These are phyloP conservation scores for Cutaneotrichosporon sp. DNA, from an alignment of 1,284 basidiomycete species.

Conservation along the genomic window DNA sequence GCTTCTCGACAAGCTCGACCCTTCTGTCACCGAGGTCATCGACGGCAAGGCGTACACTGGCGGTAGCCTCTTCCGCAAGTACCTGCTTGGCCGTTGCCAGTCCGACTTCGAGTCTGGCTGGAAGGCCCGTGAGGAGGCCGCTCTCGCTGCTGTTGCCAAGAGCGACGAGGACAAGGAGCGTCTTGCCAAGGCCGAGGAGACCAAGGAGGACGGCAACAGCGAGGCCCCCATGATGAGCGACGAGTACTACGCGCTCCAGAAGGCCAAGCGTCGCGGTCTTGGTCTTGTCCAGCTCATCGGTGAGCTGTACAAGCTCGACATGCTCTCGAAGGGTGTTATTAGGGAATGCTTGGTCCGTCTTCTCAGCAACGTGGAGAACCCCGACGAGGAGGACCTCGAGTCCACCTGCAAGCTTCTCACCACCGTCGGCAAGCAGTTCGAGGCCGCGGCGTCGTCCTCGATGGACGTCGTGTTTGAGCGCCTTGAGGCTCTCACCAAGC, in stretches of 20 bases:
- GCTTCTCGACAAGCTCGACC: conserved; percentile 87
- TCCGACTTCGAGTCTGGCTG: conserved; percentile 90
- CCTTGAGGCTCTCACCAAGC: conserved; percentile 79
- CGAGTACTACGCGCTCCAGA: conserved; percentile 95
- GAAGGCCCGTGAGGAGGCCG: conserved; percentile 60
- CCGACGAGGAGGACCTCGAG: conserved; percentile 97
- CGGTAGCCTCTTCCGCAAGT: conserved; percentile 84
- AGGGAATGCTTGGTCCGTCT: conserved; percentile 95
- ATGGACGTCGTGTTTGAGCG: conserved; percentile 93
- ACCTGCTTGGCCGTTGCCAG: conserved; percentile 88
- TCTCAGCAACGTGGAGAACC: conserved; percentile 85
- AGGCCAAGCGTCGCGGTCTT: conserved; percentile 94
- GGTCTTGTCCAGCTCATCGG: conserved; percentile 98
- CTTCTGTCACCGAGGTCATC: conserved; percentile 82
- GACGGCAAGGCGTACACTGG: conserved; percentile 84
- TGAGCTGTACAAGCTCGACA: conserved; percentile 94
- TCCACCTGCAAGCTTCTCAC: conserved; percentile 88
- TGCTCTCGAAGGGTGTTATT: conserved; percentile 94
- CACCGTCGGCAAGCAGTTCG: conserved; percentile 82
- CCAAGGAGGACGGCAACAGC: conserved; percentile 42
- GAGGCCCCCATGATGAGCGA: conserved; percentile 77
- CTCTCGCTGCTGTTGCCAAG: conserved; percentile 59
- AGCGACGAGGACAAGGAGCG: conserved; percentile 60
- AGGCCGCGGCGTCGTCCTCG: conserved; percentile 68
- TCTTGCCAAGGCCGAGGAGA: conserved; percentile 56